These are phyloP conservation scores for Clarireedia monteithiana DNA, from an alignment of 2,329 filamentous ascomycete genomes.

Conservation along the genomic window DNA sequence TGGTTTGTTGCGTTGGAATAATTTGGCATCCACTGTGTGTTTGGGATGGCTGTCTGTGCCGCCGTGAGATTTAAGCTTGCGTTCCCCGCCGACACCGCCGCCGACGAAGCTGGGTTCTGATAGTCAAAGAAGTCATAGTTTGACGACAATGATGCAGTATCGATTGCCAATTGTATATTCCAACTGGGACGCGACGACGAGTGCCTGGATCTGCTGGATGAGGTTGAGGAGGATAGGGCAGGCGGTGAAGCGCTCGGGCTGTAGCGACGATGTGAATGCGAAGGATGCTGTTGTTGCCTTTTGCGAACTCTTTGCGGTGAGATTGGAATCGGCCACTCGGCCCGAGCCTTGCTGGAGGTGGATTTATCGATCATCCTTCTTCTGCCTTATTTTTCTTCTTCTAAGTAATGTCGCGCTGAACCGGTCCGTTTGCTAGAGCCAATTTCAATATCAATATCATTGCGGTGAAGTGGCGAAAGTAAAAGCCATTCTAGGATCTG, in stretches of 20 bases:
- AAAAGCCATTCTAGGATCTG: constrained; percentile 5
- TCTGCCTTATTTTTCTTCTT: background rate
- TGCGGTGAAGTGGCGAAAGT: constrained; percentile 2
- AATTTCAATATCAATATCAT: constrained; percentile 5
- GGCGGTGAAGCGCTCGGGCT: constrained; percentile 7
- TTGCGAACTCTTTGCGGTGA: constrained; percentile 7
- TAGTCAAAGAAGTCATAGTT: constrained; percentile 4
- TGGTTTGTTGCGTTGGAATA: background rate
- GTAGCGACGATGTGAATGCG: constrained; percentile 2
- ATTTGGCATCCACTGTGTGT: constrained; percentile 1
- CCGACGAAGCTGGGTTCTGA: background rate
- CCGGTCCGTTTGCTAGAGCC: background rate
- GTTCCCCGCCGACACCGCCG: background rate
- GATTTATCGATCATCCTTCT: constrained; percentile 3
- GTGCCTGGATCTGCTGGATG: background rate
- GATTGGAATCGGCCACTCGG: constrained; percentile 5
- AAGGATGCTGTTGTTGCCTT: background rate
- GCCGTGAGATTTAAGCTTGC: background rate
- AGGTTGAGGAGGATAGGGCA: background rate
- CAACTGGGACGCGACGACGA: constrained; percentile 3
- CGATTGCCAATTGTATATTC: background rate
- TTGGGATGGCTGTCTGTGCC: background rate
- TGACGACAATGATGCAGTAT: background rate
- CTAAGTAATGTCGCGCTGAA: background rate
- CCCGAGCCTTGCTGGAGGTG: constrained; percentile 2